phyloP scores from a whole-genome alignment of 345 rosid genomes.

The Salix arbutifolia region DNA sequence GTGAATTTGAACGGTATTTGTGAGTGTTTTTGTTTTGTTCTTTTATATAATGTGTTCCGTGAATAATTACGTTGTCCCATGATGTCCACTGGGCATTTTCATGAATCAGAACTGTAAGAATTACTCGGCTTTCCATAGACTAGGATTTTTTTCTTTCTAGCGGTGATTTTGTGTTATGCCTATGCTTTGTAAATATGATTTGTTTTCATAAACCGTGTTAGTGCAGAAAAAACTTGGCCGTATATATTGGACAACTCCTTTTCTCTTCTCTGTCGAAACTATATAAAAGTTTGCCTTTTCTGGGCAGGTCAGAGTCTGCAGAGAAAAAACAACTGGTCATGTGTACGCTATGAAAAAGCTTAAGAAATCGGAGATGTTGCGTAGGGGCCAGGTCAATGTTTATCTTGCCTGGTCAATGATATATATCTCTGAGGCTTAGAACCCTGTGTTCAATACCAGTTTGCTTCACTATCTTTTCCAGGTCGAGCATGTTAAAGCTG shows the following conservation, averaged over 20 bases:
- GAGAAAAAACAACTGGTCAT: constrained; percentile 78
- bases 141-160: not conserved
- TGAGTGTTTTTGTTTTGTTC: not conserved
- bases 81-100: not conserved
- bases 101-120: not conserved
- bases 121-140: not conserved
- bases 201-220: not conserved
- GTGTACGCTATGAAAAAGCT: constrained; percentile 97
- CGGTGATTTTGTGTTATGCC: not conserved
- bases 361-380: constrained; percentile 92
- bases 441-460: constrained; percentile 5
- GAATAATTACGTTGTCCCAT: not conserved
- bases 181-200: not conserved
- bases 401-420: constrained; percentile 10
- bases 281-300: constrained; percentile 17
- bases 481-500: constrained; percentile 97
- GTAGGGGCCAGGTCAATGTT: constrained; percentile 81
- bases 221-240: not conserved
- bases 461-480: constrained; percentile 22
- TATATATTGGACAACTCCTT: not conserved
- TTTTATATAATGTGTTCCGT: not conserved
- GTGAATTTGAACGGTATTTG: not conserved
- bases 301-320: constrained; percentile 82
- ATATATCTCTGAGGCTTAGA: constrained; percentile 5
- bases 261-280: not conserved